These are phyloP conservation scores for Zychaea mexicana DNA, from an alignment of 371 early-diverging fungal species.

Conservation along the genomic window DNA sequence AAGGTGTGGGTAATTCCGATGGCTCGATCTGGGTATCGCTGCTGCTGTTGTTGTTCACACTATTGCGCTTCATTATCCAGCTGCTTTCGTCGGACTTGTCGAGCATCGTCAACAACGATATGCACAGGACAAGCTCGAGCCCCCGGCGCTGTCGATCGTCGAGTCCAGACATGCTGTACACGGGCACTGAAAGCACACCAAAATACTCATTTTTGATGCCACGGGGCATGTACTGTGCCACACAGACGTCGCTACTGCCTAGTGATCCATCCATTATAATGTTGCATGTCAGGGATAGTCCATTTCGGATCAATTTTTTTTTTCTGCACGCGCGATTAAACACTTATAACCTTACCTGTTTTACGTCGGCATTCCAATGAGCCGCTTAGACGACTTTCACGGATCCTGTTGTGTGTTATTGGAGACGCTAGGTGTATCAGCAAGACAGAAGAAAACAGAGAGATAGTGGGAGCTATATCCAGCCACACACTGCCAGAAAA, in stretches of 20 bases:
- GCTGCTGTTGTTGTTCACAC: neutral
- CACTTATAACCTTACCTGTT: constrained; percentile 32
- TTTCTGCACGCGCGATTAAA: too few relatives aligned
- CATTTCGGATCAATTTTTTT: too few relatives aligned
- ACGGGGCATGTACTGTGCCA: constrained; percentile 45
- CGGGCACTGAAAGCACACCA: constrained; percentile 41
- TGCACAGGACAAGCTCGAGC: constrained; percentile 31
- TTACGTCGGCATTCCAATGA: constrained; percentile 41
- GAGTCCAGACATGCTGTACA: constrained; percentile 36
- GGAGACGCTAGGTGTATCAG: neutral
- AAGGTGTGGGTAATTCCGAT: neutral
- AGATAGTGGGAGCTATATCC: too few relatives aligned
- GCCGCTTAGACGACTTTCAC: constrained; percentile 37
- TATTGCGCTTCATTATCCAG: constrained; percentile 19
- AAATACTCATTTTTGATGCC: constrained; percentile 46
- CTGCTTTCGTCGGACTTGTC: constrained; percentile 42
- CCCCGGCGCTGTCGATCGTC: constrained; percentile 23
- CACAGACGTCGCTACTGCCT: constrained; percentile 37
- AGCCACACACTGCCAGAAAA: too few relatives aligned
- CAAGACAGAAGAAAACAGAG: neutral
- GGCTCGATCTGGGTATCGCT: neutral
- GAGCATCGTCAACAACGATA: constrained; percentile 40
- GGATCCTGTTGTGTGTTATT: constrained; percentile 26
- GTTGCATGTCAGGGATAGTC: neutral
- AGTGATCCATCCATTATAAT: neutral